phyloP scores from a whole-genome alignment of 116 monocot genomes.

The Trichopus zeylanicus region DNA sequence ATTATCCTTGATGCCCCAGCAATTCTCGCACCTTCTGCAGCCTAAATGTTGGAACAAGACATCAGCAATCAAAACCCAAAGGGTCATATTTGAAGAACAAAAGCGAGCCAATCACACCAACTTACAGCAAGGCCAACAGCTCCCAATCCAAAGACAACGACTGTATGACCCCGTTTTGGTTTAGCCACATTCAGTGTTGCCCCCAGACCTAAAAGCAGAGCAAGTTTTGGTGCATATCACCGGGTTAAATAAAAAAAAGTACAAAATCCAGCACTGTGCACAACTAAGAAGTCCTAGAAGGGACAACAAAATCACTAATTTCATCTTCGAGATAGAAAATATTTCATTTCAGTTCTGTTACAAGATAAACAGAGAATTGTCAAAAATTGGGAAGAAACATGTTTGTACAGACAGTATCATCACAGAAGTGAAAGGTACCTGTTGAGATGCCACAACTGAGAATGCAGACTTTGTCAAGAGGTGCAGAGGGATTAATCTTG shows the following conservation, averaged over 20 bases:
- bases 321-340: background rate
- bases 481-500: constrained; percentile 33
- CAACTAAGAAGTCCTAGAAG: too few relatives aligned
- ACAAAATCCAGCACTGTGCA: too few relatives aligned
- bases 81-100: background rate
- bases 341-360: background rate
- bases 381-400: too few relatives aligned
- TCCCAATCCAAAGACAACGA: constrained; percentile 32
- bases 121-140: constrained; percentile 35
- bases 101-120: background rate
- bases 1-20: constrained; percentile 32
- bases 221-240: too few relatives aligned
- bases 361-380: too few relatives aligned
- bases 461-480: constrained; percentile 36
- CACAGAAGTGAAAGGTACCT: constrained; percentile 5
- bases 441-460: constrained; percentile 41
- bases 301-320: background rate
- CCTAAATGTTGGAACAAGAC: background rate
- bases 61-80: background rate
- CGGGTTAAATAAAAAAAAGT: too few relatives aligned
- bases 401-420: too few relatives aligned
- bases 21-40: constrained; percentile 22
- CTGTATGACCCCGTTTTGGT: constrained; percentile 20
- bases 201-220: constrained; percentile 32
- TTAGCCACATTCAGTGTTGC: constrained; percentile 36